Percentiles rank a stretch among this genome's conserved stretches.
Conservation (phyloP, 2,329 filamentous ascomycete species). For the Pestalotiopsis sp. region DNA sequence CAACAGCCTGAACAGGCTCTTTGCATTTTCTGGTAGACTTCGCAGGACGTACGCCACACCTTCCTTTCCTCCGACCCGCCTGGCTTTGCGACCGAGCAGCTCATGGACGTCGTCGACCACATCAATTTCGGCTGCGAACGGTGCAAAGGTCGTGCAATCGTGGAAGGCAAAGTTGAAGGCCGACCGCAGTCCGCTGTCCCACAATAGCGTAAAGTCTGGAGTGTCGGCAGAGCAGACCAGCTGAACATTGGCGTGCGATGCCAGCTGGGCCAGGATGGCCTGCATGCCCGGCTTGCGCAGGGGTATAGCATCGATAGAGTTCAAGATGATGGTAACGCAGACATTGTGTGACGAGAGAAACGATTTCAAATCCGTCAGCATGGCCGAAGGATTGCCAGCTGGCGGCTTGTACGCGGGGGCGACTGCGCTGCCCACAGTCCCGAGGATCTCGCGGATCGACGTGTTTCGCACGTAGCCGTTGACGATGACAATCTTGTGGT, state of each 20-base stretch:
- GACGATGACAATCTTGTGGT: conserved; percentile 73
- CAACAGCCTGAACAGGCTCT: conserved; percentile 81
- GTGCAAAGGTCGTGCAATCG: conserved; percentile 87
- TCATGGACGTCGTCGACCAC: conserved; percentile 90
- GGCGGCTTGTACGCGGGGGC: conserved; percentile 49
- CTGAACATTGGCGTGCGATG: conserved; percentile 70
- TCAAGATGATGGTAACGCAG: conserved; percentile 71
- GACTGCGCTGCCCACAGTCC: conserved; percentile 68
- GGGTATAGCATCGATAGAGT: conserved; percentile 81
- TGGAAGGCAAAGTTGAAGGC: conserved; percentile 89
- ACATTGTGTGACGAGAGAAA: conserved; percentile 56
- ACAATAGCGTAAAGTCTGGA: conserved; percentile 83
- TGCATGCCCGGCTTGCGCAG: conserved; percentile 75
- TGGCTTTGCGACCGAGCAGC: conserved; percentile 78
- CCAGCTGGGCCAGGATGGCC: conserved; percentile 74
- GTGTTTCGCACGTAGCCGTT: conserved; percentile 79
- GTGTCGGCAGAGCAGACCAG: conserved; percentile 85
- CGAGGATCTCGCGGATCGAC: conserved; percentile 70
- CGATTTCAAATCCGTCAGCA: conserved; percentile 67
- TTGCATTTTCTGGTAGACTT: conserved; percentile 88
- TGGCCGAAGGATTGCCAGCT: conserved; percentile 67
- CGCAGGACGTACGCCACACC: conserved; percentile 90
- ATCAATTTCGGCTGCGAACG: conserved; percentile 75
- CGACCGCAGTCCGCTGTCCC: conserved; percentile 84
- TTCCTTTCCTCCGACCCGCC: conserved; percentile 83